Percentiles rank a stretch among this genome's conserved stretches.
These are phyloP conservation scores for Juglanconis sp. DNA, from an alignment of 2,329 filamentous ascomycete genomes.

Conservation along the genomic window DNA sequence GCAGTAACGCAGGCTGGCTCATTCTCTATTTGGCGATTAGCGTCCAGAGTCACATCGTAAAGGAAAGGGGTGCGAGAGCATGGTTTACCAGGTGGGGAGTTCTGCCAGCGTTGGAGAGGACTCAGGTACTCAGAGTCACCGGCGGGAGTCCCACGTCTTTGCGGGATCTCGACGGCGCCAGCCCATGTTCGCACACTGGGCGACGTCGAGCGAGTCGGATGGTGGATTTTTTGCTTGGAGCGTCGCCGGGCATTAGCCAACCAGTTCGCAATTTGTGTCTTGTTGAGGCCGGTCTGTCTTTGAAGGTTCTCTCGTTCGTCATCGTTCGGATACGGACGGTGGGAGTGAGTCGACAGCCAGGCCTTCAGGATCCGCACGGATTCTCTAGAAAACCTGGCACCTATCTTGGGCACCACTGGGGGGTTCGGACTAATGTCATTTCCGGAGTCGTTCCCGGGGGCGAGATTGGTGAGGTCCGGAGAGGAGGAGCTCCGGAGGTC, in stretches of 20 bases:
- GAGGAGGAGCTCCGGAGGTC: slow-evolving; percentile 20
- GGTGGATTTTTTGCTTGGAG: slow-evolving; percentile 62
- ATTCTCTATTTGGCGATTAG: slow-evolving; percentile 37
- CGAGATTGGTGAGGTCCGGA: slow-evolving; percentile 25
- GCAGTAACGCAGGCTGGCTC: slow-evolving; percentile 58
- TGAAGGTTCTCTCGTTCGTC: slow-evolving; percentile 80
- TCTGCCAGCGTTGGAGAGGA: slow-evolving; percentile 56
- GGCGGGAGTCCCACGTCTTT: slow-evolving; percentile 53
- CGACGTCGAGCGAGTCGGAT: slow-evolving; percentile 62
- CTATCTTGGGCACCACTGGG: slow-evolving; percentile 55
- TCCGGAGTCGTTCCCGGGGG: slow-evolving; percentile 21
- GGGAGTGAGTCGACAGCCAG: slow-evolving; percentile 76
- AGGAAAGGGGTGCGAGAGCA: not conserved
- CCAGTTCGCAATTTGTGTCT: slow-evolving; percentile 87
- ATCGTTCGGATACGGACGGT: slow-evolving; percentile 85
- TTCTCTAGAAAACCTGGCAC: slow-evolving; percentile 74
- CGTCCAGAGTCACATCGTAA: not conserved
- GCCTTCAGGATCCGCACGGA: slow-evolving; percentile 78
- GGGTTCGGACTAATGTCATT: slow-evolving; percentile 20
- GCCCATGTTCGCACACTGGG: slow-evolving; percentile 62
- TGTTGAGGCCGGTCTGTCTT: slow-evolving; percentile 73
- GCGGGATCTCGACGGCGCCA: slow-evolving; percentile 71
- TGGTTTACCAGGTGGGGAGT: slow-evolving; percentile 45
- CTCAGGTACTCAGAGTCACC: slow-evolving; percentile 49
- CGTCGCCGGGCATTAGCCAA: slow-evolving; percentile 83